A percentile compares a stretch with the other conserved stretches of the same genome.
phyloP scores from a whole-genome alignment of 257 asterid species.

The Solanum medicagineum region DNA sequence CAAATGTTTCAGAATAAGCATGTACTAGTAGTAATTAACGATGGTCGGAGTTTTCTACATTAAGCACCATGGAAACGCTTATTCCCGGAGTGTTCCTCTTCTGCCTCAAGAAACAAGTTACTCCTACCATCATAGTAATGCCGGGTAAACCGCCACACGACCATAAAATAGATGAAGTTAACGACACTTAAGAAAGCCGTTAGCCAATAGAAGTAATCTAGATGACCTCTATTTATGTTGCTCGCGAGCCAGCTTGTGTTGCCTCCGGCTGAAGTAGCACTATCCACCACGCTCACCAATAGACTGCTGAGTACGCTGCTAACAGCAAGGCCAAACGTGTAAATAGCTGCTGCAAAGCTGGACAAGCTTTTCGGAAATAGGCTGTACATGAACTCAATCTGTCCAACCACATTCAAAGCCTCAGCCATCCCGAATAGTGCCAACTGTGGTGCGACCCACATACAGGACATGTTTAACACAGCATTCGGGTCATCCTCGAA shows the following conservation, averaged over 20 bases:
- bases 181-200: neutral
- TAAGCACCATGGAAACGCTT: neutral
- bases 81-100: neutral
- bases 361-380: conserved; percentile 10
- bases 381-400: conserved; percentile 7
- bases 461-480: conserved; percentile 5
- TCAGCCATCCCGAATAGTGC: conserved; percentile 6
- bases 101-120: neutral
- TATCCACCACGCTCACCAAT: conserved; percentile 1
- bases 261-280: neutral
- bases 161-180: neutral
- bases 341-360: conserved; percentile 10
- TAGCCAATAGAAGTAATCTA: conserved; percentile 11
- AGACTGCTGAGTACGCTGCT: neutral
- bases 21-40: too few species aligned
- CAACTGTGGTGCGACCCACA: conserved; percentile 12
- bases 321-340: neutral
- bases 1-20: neutral
- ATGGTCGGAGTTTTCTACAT: neutral
- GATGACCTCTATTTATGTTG: conserved; percentile 8
- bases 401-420: conserved; percentile 6
- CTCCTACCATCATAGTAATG: neutral
- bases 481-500: neutral
- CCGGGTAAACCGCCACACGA: neutral
- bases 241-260: conserved; percentile 5